Conservation (phyloP, 2,329 filamentous ascomycete genomes). For the Pestalotiopsis sp. region DNA sequence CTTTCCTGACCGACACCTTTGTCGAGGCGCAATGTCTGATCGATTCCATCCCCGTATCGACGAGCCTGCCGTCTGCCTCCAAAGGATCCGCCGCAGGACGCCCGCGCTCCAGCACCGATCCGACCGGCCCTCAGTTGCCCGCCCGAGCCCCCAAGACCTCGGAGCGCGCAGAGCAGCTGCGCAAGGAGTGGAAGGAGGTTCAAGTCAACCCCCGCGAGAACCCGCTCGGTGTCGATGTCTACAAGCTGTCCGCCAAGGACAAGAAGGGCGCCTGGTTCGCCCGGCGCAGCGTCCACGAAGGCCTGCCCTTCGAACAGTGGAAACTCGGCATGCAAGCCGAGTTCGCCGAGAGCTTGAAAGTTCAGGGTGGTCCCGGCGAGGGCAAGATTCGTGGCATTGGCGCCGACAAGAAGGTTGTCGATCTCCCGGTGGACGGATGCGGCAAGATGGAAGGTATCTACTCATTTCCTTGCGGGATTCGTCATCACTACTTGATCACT, state of each 20-base stretch:
- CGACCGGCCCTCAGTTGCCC: conserved; percentile 48
- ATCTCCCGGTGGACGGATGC: conserved; percentile 56
- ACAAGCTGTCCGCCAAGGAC: conserved; percentile 79
- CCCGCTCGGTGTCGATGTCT: conserved; percentile 75
- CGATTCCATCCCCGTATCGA: conserved; percentile 71
- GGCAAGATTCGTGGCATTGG: conserved; percentile 84
- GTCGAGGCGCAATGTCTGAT: conserved; percentile 69
- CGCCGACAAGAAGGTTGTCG: conserved; percentile 74
- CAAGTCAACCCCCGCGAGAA: conserved; percentile 75
- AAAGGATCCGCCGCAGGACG: conserved; percentile 38
- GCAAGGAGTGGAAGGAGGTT: conserved; percentile 85
- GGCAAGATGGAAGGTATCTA: conserved; percentile 65
- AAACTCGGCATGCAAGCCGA: conserved; percentile 76
- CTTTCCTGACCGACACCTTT: conserved; percentile 64
- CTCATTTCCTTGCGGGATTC: conserved; percentile 10
- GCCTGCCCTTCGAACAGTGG: conserved; percentile 76
- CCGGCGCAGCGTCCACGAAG: conserved; percentile 79
- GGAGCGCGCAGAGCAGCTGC: conserved; percentile 59
- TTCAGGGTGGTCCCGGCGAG: conserved; percentile 69
- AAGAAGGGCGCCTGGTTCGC: conserved; percentile 90
- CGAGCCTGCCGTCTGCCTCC: conserved; percentile 44
- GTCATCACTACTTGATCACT: conserved; percentile 18
- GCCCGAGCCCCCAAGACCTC: conserved; percentile 49
- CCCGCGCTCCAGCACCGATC: conserved; percentile 59
- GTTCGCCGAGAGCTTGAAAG: conserved; percentile 76